Evolutionary conservation across 768 basidiomycete species (phyloP).

Genomic region (Boletus rubroflammeus): DNA sequence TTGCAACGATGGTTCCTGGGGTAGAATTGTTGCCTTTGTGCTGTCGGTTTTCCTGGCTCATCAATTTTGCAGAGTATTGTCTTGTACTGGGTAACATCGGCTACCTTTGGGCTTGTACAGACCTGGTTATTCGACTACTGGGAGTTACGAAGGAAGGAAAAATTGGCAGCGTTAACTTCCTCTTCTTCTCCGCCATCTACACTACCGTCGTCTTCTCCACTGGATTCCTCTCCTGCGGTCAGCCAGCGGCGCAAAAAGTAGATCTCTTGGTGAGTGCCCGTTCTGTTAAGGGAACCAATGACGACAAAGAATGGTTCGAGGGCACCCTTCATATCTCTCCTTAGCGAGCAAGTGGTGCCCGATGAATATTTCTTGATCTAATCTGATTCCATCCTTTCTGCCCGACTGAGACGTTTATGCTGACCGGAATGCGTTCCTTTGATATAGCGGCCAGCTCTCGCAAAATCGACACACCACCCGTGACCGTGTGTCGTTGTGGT

Average conservation of each 20-base stretch:
- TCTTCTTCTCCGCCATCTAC: not conserved
- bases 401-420: not conserved
- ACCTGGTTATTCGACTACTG: conserved; percentile 71
- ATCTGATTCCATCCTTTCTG: conserved; percentile 56
- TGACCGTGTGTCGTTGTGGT: not conserved
- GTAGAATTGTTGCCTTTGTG: conserved; percentile 37
- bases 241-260: conserved; percentile 14
- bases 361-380: conserved; percentile 83
- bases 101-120: conserved; percentile 68
- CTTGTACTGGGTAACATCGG: conserved; percentile 77
- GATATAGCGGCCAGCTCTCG: not conserved
- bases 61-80: conserved; percentile 47
- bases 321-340: conserved; percentile 45
- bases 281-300: conserved; percentile 40
- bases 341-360: conserved; percentile 42
- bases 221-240: not conserved
- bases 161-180: conserved; percentile 3
- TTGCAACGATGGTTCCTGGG: conserved; percentile 68
- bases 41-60: not conserved
- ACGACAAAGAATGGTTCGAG: conserved; percentile 74
- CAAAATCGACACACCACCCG: not conserved
- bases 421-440: conserved; percentile 8
- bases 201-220: not conserved
- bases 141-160: conserved; percentile 41
- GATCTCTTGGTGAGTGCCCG: conserved; percentile 15